phyloP scores from a whole-genome alignment of 2,329 filamentous ascomycete species.

The Aspergillus luchuensis region DNA sequence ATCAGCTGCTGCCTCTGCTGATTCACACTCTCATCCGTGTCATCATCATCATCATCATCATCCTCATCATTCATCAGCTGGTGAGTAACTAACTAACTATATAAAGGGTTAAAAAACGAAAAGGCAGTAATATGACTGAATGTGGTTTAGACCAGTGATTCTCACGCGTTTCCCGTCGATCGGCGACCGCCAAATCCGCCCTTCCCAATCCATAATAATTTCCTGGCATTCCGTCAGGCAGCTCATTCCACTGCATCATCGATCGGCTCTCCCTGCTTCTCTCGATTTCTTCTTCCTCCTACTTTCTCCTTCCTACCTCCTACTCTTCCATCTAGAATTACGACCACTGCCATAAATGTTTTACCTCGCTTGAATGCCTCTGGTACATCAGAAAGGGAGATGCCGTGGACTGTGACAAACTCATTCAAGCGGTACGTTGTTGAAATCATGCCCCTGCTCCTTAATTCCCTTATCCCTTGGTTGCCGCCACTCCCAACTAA shows the following conservation, averaged over 20 bases:
- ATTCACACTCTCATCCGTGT: too few relatives aligned
- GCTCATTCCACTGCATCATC: slow-evolving; percentile 15
- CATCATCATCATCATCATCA: too few relatives aligned
- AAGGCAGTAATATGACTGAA: slow-evolving; percentile 31
- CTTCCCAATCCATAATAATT: slow-evolving; percentile 16
- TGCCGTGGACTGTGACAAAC: slow-evolving; percentile 55
- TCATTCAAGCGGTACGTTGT: slow-evolving; percentile 50
- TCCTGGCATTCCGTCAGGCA: slow-evolving; percentile 6
- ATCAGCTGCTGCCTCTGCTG: too few relatives aligned
- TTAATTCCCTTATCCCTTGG: slow-evolving; percentile 10
- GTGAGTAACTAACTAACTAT: too few relatives aligned
- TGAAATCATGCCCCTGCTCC: slow-evolving; percentile 2
- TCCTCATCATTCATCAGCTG: background rate
- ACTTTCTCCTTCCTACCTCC: background rate
- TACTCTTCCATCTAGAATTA: background rate
- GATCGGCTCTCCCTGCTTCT: slow-evolving; percentile 9
- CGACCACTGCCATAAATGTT: slow-evolving; percentile 15
- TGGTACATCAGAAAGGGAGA: slow-evolving; percentile 35
- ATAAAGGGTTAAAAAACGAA: background rate
- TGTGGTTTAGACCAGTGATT: slow-evolving; percentile 29
- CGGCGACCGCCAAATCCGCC: slow-evolving; percentile 24
- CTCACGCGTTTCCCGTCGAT: slow-evolving; percentile 28
- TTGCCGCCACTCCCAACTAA: slow-evolving; percentile 2
- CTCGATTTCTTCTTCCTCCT: slow-evolving; percentile 1
- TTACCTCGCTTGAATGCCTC: slow-evolving; percentile 14